A percentile compares a stretch with the other conserved stretches of the same genome.
phyloP scores from a whole-genome alignment of 495 filamentous ascomycete genomes.

The Neurospora sp. region DNA sequence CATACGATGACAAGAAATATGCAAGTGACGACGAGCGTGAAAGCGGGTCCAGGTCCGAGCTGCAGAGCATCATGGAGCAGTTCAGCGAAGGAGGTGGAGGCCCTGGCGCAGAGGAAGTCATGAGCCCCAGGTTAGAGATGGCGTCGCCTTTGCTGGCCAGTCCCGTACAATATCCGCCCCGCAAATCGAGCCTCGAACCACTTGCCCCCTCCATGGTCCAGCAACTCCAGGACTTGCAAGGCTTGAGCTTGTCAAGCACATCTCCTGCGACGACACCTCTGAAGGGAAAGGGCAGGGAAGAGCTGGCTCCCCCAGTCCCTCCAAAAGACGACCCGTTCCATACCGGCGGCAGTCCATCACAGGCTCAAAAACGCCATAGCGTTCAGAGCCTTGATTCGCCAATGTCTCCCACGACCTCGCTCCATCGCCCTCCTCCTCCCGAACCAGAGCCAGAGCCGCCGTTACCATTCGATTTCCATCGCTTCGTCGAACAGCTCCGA shows the following conservation, averaged over 20 bases:
- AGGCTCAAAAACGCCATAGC: conserved; percentile 8
- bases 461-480: conserved; percentile 94
- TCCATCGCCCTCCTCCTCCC: conserved; percentile 65
- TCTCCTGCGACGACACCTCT: conserved; percentile 26
- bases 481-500: conserved; percentile 89
- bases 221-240: conserved; percentile 37
- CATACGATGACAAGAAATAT: conserved; percentile 41
- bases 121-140: conserved; percentile 69
- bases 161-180: conserved; percentile 60
- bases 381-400: conserved; percentile 26
- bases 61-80: conserved; percentile 92
- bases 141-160: conserved; percentile 57
- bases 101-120: conserved; percentile 61
- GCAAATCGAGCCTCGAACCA: conserved; percentile 75
- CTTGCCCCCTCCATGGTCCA: conserved; percentile 36
- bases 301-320: conserved; percentile 39
- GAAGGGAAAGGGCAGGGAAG: conserved; percentile 31
- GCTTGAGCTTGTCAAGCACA: conserved; percentile 29
- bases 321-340: conserved; percentile 35
- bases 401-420: conserved; percentile 40
- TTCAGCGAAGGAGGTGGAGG: conserved; percentile 60
- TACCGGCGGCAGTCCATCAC: conserved; percentile 9
- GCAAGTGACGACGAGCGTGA: conserved; percentile 48
- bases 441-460: conserved; percentile 83
- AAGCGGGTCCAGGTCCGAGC: conserved; percentile 70